Evolutionary conservation across 495 filamentous ascomycete genomes (phyloP).

Genomic region (Aspergillus cavernicola): DNA sequence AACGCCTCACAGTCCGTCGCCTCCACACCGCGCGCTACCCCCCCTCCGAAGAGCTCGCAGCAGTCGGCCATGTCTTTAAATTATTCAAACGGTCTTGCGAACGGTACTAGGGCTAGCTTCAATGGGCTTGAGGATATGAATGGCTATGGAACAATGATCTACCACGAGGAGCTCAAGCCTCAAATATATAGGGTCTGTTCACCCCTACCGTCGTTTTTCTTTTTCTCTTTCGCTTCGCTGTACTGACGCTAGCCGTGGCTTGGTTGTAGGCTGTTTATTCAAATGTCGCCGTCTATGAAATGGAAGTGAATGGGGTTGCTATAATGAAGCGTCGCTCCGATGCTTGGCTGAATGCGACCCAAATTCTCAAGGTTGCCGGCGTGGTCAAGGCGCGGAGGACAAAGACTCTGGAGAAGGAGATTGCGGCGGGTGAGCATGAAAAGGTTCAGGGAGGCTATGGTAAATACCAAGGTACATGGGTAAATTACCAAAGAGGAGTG

Average conservation of each 20-base stretch:
- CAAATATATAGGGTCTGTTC: conserved; percentile 72
- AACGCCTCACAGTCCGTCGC: conserved; percentile 49
- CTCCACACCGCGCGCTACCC: conserved; percentile 53
- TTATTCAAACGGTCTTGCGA: conserved; percentile 36
- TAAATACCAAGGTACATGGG: conserved; percentile 99
- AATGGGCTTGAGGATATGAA: conserved; percentile 47
- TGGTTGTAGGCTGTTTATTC: conserved; percentile 81
- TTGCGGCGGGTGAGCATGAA: conserved; percentile 90
- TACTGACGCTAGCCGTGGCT: conserved; percentile 9
- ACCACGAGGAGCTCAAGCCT: conserved; percentile 56
- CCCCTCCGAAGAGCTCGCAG: conserved; percentile 44
- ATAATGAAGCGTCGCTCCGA: conserved; percentile 93
- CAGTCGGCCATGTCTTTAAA: conserved; percentile 43
- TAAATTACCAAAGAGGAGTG: conserved; percentile 82
- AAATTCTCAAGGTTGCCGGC: conserved; percentile 92
- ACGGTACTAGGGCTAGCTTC: conserved; percentile 33
- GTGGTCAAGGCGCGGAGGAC: conserved; percentile 96
- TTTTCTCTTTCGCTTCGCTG: background rate
- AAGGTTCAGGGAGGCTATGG: conserved; percentile 98
- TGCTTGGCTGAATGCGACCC: conserved; percentile 91
- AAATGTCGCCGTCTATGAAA: conserved; percentile 91
- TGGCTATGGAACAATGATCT: conserved; percentile 45
- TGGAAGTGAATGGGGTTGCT: conserved; percentile 86
- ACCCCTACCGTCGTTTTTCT: background rate
- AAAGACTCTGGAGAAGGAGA: conserved; percentile 97